Conservation (phyloP, 345 rosid species). For the Populus tremula region DNA sequence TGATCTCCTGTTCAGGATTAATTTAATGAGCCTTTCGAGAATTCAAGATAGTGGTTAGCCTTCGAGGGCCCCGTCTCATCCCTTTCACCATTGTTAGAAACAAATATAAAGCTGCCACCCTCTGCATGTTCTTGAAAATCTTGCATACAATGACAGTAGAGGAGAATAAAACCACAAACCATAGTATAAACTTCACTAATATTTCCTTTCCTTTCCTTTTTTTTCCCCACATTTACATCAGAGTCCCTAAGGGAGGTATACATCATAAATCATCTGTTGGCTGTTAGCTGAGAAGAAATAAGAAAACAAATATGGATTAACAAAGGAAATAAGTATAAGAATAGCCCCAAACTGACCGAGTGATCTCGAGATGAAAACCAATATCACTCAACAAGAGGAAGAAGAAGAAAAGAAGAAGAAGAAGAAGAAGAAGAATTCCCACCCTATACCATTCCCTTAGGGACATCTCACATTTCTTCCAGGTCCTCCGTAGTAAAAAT, state of each 20-base stretch:
- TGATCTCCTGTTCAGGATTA: slow-evolving; percentile 3
- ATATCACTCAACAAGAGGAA: slow-evolving; percentile 31
- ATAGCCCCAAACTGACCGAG: slow-evolving; percentile 33
- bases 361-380: slow-evolving; percentile 39
- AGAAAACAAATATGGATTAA: slow-evolving; percentile 22
- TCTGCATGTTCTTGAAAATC: slow-evolving; percentile 6
- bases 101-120: background rate
- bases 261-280: slow-evolving; percentile 22
- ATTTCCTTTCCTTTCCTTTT: slow-evolving; percentile 2
- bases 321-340: slow-evolving; percentile 28
- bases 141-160: background rate
- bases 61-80: slow-evolving; percentile 11
- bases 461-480: slow-evolving; percentile 86
- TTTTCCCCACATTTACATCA: slow-evolving; percentile 40
- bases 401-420: background rate
- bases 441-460: slow-evolving; percentile 34
- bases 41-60: slow-evolving; percentile 8
- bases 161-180: slow-evolving; percentile 19
- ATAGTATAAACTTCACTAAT: slow-evolving; percentile 25
- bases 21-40: slow-evolving; percentile 4
- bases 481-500: slow-evolving; percentile 95
- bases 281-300: slow-evolving; percentile 27
- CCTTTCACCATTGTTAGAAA: background rate
- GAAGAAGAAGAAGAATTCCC: slow-evolving; percentile 5
- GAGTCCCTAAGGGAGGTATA: slow-evolving; percentile 30